Evolutionary conservation across 176 grass and related monocot species (phyloP).

Genomic region (Hsuehochloa calcarea): DNA sequence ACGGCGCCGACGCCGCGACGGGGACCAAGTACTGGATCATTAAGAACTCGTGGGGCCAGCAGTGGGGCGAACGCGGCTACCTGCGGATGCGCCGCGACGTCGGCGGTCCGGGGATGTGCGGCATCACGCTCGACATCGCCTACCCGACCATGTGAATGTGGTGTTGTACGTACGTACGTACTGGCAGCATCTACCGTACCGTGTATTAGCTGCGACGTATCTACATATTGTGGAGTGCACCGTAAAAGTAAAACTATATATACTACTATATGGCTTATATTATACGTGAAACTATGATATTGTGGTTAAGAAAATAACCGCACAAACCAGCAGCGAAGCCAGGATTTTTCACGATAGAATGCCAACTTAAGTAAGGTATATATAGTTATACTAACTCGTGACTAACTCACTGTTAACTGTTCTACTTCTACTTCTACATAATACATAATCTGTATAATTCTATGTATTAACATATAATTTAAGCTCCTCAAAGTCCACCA

Average conservation of each 20-base stretch:
- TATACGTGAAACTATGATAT: not conserved
- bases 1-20: constrained; percentile 17
- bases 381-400: no score
- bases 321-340: no score
- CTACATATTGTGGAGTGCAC: not conserved
- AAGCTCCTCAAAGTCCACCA: no score
- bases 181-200: not conserved
- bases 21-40: constrained; percentile 46
- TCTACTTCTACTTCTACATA: no score
- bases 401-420: no score
- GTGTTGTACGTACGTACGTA: not conserved
- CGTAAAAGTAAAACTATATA: not conserved
- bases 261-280: not conserved
- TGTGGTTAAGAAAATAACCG: not conserved
- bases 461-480: no score
- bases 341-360: no score
- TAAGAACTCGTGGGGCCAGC: constrained; percentile 38
- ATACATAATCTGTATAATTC: no score
- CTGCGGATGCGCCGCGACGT: constrained; percentile 15
- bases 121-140: constrained; percentile 33
- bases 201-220: not conserved
- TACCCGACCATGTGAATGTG: constrained; percentile 25
- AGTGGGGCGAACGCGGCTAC: constrained; percentile 40
- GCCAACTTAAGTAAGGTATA: no score
- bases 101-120: not conserved